Percentiles rank a stretch among this genome's conserved stretches.
Evolutionary conservation across 2,329 filamentous ascomycete species (phyloP).

Genomic region (Parafenestella ontariensis): DNA sequence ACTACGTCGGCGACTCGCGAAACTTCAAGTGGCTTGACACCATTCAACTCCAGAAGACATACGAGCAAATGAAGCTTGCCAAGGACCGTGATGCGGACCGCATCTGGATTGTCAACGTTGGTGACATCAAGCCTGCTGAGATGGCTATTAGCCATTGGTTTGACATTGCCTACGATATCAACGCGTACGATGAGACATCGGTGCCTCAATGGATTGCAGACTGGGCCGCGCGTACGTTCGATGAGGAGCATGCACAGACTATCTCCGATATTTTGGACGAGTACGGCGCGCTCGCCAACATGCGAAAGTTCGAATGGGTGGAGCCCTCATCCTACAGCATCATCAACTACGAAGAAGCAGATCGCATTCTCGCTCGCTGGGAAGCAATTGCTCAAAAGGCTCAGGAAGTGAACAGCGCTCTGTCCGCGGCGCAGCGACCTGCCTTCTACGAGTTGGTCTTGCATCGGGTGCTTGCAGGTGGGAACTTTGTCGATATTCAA

Average conservation of each 20-base stretch:
- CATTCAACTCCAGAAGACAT: conserved; percentile 69
- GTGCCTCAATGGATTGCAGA: conserved; percentile 63
- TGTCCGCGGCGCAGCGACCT: conserved; percentile 59
- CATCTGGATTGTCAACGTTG: conserved; percentile 73
- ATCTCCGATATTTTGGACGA: conserved; percentile 62
- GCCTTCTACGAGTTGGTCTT: conserved; percentile 70
- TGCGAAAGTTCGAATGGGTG: conserved; percentile 69
- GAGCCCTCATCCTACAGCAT: conserved; percentile 66
- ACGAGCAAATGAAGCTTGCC: conserved; percentile 70
- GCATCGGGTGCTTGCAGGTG: conserved; percentile 66
- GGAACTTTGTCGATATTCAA: conserved; percentile 61
- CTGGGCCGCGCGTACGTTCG: conserved; percentile 67
- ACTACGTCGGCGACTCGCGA: conserved; percentile 68
- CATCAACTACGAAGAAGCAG: conserved; percentile 70
- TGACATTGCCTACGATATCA: conserved; percentile 71
- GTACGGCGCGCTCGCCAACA: conserved; percentile 64
- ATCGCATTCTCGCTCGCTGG: conserved; percentile 65
- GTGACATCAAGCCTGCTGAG: conserved; percentile 70
- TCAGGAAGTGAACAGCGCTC: conserved; percentile 62
- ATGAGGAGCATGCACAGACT: conserved; percentile 53
- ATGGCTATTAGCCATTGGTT: conserved; percentile 72
- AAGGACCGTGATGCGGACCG: conserved; percentile 64
- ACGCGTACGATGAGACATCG: conserved; percentile 63
- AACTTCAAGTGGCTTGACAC: conserved; percentile 69
- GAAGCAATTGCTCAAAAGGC: conserved; percentile 60